A percentile compares a stretch with the other conserved stretches of the same genome.
These are phyloP conservation scores for Platanthera guangdongensis DNA, from an alignment of 106 monocot genomes.

Conservation along the genomic window DNA sequence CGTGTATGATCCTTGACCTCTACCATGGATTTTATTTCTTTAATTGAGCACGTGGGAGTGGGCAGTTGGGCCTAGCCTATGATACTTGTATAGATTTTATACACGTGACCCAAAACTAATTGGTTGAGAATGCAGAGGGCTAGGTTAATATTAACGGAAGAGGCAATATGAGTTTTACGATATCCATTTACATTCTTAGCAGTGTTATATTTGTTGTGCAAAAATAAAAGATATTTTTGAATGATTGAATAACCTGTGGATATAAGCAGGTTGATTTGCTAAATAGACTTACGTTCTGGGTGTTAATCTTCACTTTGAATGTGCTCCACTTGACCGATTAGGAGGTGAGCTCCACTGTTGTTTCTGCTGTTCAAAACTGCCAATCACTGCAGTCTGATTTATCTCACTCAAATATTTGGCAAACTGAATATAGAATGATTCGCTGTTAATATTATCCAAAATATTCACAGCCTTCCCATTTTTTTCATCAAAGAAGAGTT, in stretches of 20 bases:
- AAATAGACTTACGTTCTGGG: not conserved
- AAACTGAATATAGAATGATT: conserved; percentile 43
- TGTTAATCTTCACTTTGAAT: not conserved
- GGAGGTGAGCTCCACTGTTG: conserved; percentile 36
- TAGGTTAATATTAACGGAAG: too few species aligned
- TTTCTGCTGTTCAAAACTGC: conserved; percentile 70
- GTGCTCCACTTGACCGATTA: not conserved
- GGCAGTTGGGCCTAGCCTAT: too few species aligned
- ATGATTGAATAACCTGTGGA: not conserved
- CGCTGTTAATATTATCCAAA: conserved; percentile 28
- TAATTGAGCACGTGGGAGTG: too few species aligned
- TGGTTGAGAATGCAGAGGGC: too few species aligned
- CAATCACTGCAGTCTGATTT: conserved; percentile 52
- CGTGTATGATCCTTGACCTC: too few species aligned
- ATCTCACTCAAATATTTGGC: conserved; percentile 32
- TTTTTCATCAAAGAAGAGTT: conserved; percentile 11
- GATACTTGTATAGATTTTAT: too few species aligned
- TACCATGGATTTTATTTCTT: too few species aligned
- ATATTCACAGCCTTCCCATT: conserved; percentile 39
- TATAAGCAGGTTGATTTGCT: not conserved
- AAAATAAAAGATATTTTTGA: too few species aligned
- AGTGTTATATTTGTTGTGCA: too few species aligned
- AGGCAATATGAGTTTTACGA: too few species aligned
- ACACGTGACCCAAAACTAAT: too few species aligned
- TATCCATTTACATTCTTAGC: too few species aligned